Base-by-base conservation (phyloP, 306 rosid genomes). In the Cicer pinnatifidum region DNA sequence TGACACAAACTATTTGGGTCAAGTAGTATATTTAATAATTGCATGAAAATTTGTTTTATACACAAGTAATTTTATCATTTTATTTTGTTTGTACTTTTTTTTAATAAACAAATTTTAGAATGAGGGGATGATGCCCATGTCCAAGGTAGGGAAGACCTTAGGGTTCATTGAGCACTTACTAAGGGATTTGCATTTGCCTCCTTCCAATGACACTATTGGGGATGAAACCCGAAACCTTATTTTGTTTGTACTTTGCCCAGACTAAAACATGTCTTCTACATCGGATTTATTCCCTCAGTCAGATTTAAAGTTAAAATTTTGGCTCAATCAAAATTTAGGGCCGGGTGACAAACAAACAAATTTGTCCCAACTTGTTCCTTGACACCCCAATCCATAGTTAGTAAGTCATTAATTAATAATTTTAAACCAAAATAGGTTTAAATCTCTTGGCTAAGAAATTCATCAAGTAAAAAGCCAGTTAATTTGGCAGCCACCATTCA, bases 361-460 rank as follows among this genome's bases (percentile, higher is more conserved):
- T 10, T 20, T 56, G 62, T 5, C 62, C 39, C 62, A 11, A 20
- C 62, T 20, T 7, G 6, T 54, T 9, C 60, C 11, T 20, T 20
- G n/a, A 20, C 39, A 56, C 62, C 62, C 39, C 33, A 23, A 23
- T 23, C 52, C 46, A 64, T 9, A 43, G n/a, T 10, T 9, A 43
- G n/a, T 10, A 43, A 64, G 48, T 43, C 16, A 2, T 11, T 40
- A 9, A 40, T 19, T 38, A 39, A 39, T 39, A 63, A 16, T 40
- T 63, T 40, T 63, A 63, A 39, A 63, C 50, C 37, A 40, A 16
- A 63, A 37, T 44, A 4, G 6, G 66, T 58, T 54, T 41, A 71
- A 35, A 72, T 51, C 46, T 56, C 66, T 60, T 56, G 6, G 65
- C 51, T 54, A 71, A 9, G 9, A 70, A 54, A 46, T 68, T 44